A percentile compares a stretch with the other conserved stretches of the same genome.
These are phyloP conservation scores for Claviceps sorghi DNA, from an alignment of 2,329 filamentous ascomycete genomes.

Conservation along the genomic window DNA sequence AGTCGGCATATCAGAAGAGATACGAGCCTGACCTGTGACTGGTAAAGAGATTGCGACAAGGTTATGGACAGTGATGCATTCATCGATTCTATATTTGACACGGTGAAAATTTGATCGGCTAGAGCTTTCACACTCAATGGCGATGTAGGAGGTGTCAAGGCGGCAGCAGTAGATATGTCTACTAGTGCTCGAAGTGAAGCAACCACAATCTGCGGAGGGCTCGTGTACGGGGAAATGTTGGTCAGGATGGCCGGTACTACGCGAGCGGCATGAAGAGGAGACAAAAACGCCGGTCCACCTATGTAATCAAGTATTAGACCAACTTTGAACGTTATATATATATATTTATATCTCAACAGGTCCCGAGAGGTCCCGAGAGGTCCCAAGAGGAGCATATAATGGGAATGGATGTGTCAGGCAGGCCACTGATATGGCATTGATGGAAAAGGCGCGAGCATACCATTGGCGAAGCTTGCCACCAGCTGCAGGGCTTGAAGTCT, in stretches of 20 bases:
- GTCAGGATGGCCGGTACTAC: constrained; percentile 56
- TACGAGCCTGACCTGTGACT: constrained; percentile 48
- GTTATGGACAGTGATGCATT: constrained; percentile 49
- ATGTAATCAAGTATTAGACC: constrained; percentile 23
- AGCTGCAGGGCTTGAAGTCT: constrained; percentile 70
- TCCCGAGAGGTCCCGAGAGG: no score
- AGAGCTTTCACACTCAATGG: constrained; percentile 35
- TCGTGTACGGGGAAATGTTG: constrained; percentile 50
- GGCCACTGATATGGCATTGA: not conserved
- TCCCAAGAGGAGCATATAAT: no score
- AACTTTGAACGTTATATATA: not conserved
- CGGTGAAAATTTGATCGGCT: constrained; percentile 50
- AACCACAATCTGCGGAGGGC: constrained; percentile 51
- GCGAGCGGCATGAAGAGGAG: constrained; percentile 54
- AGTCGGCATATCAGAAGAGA: constrained; percentile 40
- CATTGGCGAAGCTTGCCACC: constrained; percentile 71
- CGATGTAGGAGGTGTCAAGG: constrained; percentile 36
- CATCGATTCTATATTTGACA: constrained; percentile 46
- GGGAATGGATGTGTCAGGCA: not conserved
- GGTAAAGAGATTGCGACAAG: constrained; percentile 33
- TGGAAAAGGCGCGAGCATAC: constrained; percentile 29
- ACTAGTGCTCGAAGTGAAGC: constrained; percentile 62
- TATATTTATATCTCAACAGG: no score
- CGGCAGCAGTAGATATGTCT: constrained; percentile 52
- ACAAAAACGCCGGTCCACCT: constrained; percentile 71